A percentile compares a stretch with the other conserved stretches of the same genome.
phyloP scores from a whole-genome alignment of 305 asterid species.

The Fraxinus paxiana region DNA sequence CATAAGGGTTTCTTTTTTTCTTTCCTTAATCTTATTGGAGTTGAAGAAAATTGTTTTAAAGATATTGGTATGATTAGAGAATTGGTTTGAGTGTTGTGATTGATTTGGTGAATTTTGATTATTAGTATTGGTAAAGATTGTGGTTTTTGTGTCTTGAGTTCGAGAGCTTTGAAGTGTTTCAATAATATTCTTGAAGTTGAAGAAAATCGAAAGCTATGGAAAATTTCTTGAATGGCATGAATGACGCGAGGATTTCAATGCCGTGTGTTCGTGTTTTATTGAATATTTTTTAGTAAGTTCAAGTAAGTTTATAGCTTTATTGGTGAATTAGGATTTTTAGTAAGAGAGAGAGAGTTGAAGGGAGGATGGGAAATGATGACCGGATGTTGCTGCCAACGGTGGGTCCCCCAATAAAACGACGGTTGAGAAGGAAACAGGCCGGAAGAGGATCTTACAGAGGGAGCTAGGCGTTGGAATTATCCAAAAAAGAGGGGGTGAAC shows the following conservation, averaged over 20 bases:
- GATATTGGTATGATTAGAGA: not conserved
- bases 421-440: conserved; percentile 96
- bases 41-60: conserved; percentile 17
- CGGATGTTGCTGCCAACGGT: conserved; percentile 78
- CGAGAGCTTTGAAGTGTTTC: not conserved
- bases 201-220: conserved; percentile 29
- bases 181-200: conserved; percentile 6
- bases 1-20: not conserved
- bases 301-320: conserved; percentile 24
- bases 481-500: conserved; percentile 27
- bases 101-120: conserved; percentile 6
- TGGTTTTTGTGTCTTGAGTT: not conserved
- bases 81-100: conserved; percentile 11
- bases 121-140: not conserved
- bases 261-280: conserved; percentile 27
- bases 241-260: conserved; percentile 19
- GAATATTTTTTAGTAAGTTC: conserved; percentile 28
- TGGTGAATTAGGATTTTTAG: conserved; percentile 33
- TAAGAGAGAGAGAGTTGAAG: conserved; percentile 35
- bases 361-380: conserved; percentile 71
- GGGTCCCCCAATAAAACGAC: conserved; percentile 94
- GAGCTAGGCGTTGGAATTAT: conserved; percentile 55
- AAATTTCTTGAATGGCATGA: conserved; percentile 26
- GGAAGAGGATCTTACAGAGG: conserved; percentile 99
- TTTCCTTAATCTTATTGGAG: not conserved